phyloP scores from a whole-genome alignment of 495 filamentous ascomycete species.

The Penicillium soppii region DNA sequence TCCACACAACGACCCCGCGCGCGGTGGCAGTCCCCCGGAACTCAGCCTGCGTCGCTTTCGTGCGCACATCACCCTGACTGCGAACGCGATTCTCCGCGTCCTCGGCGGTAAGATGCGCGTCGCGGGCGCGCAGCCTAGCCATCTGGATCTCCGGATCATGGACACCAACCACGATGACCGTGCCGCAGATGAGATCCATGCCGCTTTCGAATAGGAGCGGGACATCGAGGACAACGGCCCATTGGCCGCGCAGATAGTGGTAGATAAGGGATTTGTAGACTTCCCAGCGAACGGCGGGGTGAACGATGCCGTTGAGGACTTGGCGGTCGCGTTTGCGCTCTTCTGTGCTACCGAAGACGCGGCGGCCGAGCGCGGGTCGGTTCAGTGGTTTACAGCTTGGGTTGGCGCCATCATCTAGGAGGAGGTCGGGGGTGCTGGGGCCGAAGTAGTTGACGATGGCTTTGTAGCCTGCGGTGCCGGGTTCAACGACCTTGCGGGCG shows the following conservation, averaged over 20 bases:
- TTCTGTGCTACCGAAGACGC: conserved; percentile 76
- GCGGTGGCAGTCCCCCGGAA: conserved; percentile 53
- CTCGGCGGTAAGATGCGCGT: conserved; percentile 66
- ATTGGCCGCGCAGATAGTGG: conserved; percentile 67
- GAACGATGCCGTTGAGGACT: conserved; percentile 85
- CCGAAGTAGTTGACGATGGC: conserved; percentile 77
- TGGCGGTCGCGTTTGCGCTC: conserved; percentile 64
- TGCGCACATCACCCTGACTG: conserved; percentile 79
- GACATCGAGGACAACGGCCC: conserved; percentile 92
- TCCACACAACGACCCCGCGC: conserved; percentile 78
- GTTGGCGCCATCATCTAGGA: conserved; percentile 48
- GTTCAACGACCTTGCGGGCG: conserved; percentile 87
- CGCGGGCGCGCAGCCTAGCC: conserved; percentile 65
- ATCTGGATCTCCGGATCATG: conserved; percentile 75
- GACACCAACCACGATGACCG: conserved; percentile 83
- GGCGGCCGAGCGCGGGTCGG: conserved; percentile 75
- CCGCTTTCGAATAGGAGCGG: conserved; percentile 86
- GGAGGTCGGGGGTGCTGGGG: conserved; percentile 77
- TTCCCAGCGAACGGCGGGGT: conserved; percentile 77
- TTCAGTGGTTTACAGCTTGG: conserved; percentile 70
- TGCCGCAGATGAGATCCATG: conserved; percentile 78
- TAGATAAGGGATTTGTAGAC: conserved; percentile 66
- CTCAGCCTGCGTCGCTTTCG: conserved; percentile 74
- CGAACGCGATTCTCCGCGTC: conserved; percentile 80
- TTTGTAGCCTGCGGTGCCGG: conserved; percentile 78